Evolutionary conservation across 345 rosid species (phyloP).

Genomic region (Garcia nutans): DNA sequence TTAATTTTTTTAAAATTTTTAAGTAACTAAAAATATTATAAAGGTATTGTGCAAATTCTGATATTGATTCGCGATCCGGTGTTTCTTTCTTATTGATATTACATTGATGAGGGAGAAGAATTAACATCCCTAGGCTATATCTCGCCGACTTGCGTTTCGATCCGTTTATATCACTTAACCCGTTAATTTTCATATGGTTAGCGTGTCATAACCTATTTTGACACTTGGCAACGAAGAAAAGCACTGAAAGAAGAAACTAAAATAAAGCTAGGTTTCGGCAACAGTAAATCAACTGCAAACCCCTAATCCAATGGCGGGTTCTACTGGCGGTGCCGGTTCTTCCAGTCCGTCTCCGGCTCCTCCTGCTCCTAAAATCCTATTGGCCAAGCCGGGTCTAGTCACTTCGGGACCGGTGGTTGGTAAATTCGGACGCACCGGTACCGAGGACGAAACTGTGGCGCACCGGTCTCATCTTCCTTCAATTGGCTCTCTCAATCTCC

Average conservation of each 20-base stretch:
- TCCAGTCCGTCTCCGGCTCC: conserved; percentile 34
- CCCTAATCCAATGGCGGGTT: conserved; percentile 36
- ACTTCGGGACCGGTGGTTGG: conserved; percentile 47
- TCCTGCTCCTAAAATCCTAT: conserved; percentile 65
- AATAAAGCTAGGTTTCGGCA: background rate
- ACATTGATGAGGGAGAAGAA: too few species aligned
- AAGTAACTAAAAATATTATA: too few species aligned
- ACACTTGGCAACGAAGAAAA: background rate
- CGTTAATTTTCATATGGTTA: too few species aligned
- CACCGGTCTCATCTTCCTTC: conserved; percentile 68
- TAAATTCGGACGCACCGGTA: conserved; percentile 55
- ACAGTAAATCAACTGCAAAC: background rate
- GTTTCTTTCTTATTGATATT: too few species aligned
- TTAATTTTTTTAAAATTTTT: too few species aligned
- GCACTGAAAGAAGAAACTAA: too few species aligned
- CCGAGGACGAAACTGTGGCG: conserved; percentile 51
- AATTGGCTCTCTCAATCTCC: conserved; percentile 66
- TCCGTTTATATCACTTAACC: too few species aligned
- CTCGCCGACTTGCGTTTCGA: too few species aligned
- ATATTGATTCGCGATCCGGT: too few species aligned
- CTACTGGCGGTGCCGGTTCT: conserved; percentile 31
- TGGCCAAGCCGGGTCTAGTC: conserved; percentile 64
- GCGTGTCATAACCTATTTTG: too few species aligned
- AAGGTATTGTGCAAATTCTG: too few species aligned
- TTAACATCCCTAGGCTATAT: too few species aligned